Evolutionary conservation across 495 filamentous ascomycete species (phyloP).

Genomic region (Cryomyces minteri): DNA sequence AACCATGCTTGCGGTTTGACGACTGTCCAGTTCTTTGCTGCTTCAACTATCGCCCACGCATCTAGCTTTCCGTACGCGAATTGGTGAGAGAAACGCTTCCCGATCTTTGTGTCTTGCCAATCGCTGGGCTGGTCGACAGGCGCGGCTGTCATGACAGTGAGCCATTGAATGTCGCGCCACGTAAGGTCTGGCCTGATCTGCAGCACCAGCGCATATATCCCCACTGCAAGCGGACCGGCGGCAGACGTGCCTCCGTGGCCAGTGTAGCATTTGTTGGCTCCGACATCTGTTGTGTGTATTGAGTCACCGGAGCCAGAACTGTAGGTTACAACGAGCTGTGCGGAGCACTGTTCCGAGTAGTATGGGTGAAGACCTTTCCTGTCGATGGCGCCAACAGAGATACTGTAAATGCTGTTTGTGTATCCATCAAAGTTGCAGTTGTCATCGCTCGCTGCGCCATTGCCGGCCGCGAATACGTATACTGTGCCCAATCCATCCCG

Average conservation of each 20-base stretch:
- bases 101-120: conserved; percentile 65
- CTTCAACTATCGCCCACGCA: conserved; percentile 67
- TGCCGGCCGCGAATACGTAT: conserved; percentile 93
- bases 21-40: conserved; percentile 63
- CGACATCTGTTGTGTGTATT: conserved; percentile 95
- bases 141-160: conserved; percentile 69
- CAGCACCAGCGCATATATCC: conserved; percentile 83
- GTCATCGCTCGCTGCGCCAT: conserved; percentile 71
- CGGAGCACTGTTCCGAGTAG: conserved; percentile 92
- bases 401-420: conserved; percentile 97
- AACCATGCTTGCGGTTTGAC: conserved; percentile 98
- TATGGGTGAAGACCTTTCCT: conserved; percentile 67
- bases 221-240: conserved; percentile 79
- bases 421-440: conserved; percentile 99
- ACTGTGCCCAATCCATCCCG: conserved; percentile 72
- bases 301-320: conserved; percentile 76
- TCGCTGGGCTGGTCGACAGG: conserved; percentile 59
- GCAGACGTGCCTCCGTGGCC: conserved; percentile 91
- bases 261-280: conserved; percentile 54
- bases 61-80: conserved; percentile 95
- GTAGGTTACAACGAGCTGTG: conserved; percentile 87
- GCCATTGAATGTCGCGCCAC: conserved; percentile 90
- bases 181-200: conserved; percentile 70
- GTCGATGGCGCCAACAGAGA: conserved; percentile 90
- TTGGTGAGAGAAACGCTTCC: conserved; percentile 77